Conservation (phyloP, 371 early-diverging fungal genomes). For the Mortierella sp. region DNA sequence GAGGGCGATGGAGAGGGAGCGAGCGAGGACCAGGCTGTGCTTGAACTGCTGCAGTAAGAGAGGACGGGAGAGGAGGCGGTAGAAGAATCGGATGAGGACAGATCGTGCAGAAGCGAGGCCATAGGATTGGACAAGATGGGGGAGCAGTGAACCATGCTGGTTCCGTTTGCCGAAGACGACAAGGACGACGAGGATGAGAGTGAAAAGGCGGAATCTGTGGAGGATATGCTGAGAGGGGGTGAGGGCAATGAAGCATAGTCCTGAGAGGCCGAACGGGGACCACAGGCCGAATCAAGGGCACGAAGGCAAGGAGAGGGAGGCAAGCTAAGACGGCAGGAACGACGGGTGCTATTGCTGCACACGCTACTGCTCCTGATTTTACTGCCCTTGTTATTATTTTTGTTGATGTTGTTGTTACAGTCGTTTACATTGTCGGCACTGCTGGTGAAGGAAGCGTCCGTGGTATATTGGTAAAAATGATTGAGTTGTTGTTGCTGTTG, state of each 20-base stretch:
- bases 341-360: conserved; percentile 18
- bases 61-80: conserved; percentile 29
- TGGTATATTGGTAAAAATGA: conserved; percentile 8
- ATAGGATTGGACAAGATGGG: conserved; percentile 34
- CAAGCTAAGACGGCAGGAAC: conserved; percentile 16
- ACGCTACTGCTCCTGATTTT: conserved; percentile 6
- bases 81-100: conserved; percentile 26
- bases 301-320: conserved; percentile 49
- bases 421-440: conserved; percentile 18
- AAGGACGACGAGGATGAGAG: not conserved
- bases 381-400: not conserved
- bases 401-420: conserved; percentile 20
- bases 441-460: not conserved
- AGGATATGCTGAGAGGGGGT: conserved; percentile 48
- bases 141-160: conserved; percentile 56
- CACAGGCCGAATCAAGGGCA: conserved; percentile 47
- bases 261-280: conserved; percentile 21
- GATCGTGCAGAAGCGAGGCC: conserved; percentile 31
- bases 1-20: conserved; percentile 18
- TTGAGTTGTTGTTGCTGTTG: conserved; percentile 7
- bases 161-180: conserved; percentile 26
- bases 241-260: conserved; percentile 42
- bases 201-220: conserved; percentile 44
- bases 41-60: conserved; percentile 37
- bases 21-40: conserved; percentile 19